Conservation (phyloP, 805 yeast genomes). For the Metschnikowia cerradonensis region DNA sequence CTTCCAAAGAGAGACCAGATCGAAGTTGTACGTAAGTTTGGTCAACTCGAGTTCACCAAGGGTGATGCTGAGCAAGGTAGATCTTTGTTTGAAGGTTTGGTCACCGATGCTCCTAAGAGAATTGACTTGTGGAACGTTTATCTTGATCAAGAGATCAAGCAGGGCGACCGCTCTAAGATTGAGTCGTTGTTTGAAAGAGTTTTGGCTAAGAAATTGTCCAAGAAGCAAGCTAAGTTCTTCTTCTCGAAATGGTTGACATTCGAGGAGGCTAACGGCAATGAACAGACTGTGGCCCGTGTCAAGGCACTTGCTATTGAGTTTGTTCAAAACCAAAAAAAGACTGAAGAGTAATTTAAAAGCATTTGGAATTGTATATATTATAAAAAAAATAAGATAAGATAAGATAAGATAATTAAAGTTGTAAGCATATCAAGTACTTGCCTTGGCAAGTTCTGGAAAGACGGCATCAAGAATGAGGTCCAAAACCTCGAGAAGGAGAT, state of each 20-base stretch:
- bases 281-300: conserved; percentile 72
- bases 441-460: conserved; percentile 22
- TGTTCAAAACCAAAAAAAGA: conserved; percentile 36
- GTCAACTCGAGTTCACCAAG: conserved; percentile 77
- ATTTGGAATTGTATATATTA: background rate
- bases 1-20: conserved; percentile 71
- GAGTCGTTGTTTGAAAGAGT: conserved; percentile 84
- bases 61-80: conserved; percentile 96
- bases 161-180: conserved; percentile 53
- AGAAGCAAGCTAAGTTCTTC: conserved; percentile 92
- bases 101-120: conserved; percentile 87
- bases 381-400: background rate
- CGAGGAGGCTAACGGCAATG: conserved; percentile 68
- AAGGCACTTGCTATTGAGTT: conserved; percentile 87
- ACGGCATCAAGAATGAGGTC: conserved; percentile 53
- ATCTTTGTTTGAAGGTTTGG: conserved; percentile 86
- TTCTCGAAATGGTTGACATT: conserved; percentile 86
- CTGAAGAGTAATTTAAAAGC: conserved; percentile 6
- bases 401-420: background rate
- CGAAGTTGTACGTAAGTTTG: conserved; percentile 82
- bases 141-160: conserved; percentile 86
- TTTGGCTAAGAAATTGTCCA: conserved; percentile 57
- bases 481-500: conserved; percentile 53
- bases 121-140: conserved; percentile 94
- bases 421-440: background rate